Evolutionary conservation across 768 basidiomycete species (phyloP), one percentile per base, ranked within the genome.

Genomic region (Psilocybe cyanescens): DNA sequence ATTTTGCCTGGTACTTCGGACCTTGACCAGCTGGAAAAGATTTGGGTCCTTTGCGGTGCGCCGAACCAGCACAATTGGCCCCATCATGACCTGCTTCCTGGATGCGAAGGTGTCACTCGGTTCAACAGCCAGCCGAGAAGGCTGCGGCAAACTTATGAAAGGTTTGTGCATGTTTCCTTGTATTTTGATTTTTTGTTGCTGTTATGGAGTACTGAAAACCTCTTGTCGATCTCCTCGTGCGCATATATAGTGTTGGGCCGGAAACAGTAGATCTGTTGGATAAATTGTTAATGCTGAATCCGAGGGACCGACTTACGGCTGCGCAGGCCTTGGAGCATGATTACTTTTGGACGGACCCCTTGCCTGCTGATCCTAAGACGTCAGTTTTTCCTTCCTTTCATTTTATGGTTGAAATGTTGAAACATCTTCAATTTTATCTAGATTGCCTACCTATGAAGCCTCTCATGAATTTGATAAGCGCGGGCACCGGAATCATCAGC

Each of bases 291-390:
- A 86, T 81, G 0, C 89, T 94, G 67, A 92, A 98, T 71, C 97
- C 97, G 2, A 81, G 82, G 62, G 85, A 91, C 59, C 84, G 97
- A 17, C 83, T 95, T 44, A 95, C 95, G 1, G 97, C 97, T 8
- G 75, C 84, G 2, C 83, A 94, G 60, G 96, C 96, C 0, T 82
- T 98, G 55, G 90, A 95, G 67, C 95, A 98, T 71, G 88, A 92
- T 17, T 99, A 95, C 78, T 97, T 99, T 74, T 97, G 94, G 93
- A 89, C 88, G 0, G 88, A 92, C 64, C 96, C 97, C 0, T 68
- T 94, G 39, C 92, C 95, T 37, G 91, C 91, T 19, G 91, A 93
- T 76, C 92, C 91, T 1, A 91, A 88, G 73, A 84, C 85, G 92
- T 92, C 68, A 60, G 86, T 77, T 7, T 31, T 12, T 55, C 24